Evolutionary conservation across 495 filamentous ascomycete species (phyloP).

Genomic region (Aspergillus panamensis): DNA sequence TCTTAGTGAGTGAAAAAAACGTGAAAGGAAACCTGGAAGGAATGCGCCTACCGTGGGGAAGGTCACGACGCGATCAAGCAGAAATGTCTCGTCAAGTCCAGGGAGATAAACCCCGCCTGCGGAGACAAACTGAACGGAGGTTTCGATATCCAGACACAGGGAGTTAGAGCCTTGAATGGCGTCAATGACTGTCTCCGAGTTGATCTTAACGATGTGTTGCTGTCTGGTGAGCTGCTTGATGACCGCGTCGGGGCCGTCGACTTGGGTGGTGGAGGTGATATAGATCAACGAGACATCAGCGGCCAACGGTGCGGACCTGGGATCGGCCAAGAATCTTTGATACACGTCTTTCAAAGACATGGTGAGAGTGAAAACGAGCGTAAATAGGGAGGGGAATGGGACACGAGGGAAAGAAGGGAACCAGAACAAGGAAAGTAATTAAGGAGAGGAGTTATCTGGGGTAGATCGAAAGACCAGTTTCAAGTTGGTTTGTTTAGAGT

Average conservation of each 20-base stretch:
- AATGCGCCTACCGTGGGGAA: constrained; percentile 67
- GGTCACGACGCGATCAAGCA: constrained; percentile 75
- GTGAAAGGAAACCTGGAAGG: neutral
- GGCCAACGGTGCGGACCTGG: constrained; percentile 61
- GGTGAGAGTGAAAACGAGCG: constrained; percentile 8
- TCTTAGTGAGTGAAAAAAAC: neutral
- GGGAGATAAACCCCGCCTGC: constrained; percentile 88
- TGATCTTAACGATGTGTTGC: constrained; percentile 65
- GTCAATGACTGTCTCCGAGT: constrained; percentile 67
- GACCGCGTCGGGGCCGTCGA: constrained; percentile 66
- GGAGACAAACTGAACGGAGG: constrained; percentile 72
- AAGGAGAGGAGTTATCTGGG: constrained; percentile 1
- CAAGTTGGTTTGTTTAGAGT: neutral
- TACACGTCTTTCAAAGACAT: constrained; percentile 69
- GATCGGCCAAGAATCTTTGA: constrained; percentile 71
- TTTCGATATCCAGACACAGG: constrained; percentile 75
- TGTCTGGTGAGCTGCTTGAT: constrained; percentile 71
- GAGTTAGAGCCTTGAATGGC: constrained; percentile 66
- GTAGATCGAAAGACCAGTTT: neutral
- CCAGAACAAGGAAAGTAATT: constrained; percentile 11
- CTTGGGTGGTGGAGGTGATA: constrained; percentile 79
- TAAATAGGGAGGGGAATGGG: constrained; percentile 17
- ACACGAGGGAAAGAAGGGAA: constrained; percentile 10
- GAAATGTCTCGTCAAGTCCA: constrained; percentile 88
- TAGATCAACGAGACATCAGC: constrained; percentile 78